Evolutionary conservation across 305 asterid species (phyloP), one percentile per base, ranked within the genome.

Genomic region (Plantago rigida): DNA sequence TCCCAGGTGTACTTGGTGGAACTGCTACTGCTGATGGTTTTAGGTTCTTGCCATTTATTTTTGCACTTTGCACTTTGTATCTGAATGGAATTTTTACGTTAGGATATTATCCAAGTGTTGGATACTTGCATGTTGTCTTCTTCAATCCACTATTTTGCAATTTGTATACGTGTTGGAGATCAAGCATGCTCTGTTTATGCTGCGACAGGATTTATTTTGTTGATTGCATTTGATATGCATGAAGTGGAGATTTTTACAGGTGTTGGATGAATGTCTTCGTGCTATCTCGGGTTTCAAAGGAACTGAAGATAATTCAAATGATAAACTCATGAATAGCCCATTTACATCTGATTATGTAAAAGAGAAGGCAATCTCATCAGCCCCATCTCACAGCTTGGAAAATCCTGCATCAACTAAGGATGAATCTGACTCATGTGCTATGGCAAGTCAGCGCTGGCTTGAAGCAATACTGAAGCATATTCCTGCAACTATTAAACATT

Each of bases 241-340:
- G 19, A 46, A 46, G 26, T 70, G 66, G 28, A 62, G 46, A 54
- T 41, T 62, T 75, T 60, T 74, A 59, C 87, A 91, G 98, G 83
- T 88, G 71, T 71, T 91, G 77, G 98, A 91, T 82, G 95, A 87
- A 78, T 81, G 87, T 71, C 94, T 91, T 72, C 98, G 96, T 71
- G 98, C 96, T 51, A 78, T 86, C 50, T 86, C 96, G 69, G 93
- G 90, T 67, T 91, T 91, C 79, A 84, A 80, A 78, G 98, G 96
- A 71, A 86, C 94, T 59, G 98, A 91, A 74, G 98, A 91, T 84
- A 81, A 81, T 66, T 77, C 88, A 63, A 84, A 79, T 75, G 96
- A 91, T 77, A 86, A 81, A 56, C 72, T 79, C 65, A 73, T 86
- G 67, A 85, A 74, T 71, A 84, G 78, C 71, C 96, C 98, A 49